Conservation (phyloP, 176 grass and related monocot genomes). For the Lolium multiflorum region DNA sequence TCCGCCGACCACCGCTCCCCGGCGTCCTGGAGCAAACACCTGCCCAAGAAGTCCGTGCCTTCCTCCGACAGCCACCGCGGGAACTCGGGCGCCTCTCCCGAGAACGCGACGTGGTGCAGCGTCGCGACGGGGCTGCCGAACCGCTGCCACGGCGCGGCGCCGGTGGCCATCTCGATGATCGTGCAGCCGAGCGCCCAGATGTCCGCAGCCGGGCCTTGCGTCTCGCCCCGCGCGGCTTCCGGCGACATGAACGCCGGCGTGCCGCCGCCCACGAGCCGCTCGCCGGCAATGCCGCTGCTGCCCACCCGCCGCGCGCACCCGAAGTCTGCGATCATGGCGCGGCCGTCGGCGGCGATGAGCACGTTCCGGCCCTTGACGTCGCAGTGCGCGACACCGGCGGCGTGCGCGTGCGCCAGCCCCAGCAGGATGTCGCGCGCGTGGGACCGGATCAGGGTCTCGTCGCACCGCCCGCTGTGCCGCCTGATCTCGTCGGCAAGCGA, state of each 20-base stretch:
- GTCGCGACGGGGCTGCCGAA: slow-evolving; percentile 36
- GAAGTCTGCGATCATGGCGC: slow-evolving; percentile 40
- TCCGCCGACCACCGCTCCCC: not conserved
- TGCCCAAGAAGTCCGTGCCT: slow-evolving; percentile 49
- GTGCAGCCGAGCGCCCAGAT: slow-evolving; percentile 65
- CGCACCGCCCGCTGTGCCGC: slow-evolving; percentile 38
- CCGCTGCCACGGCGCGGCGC: slow-evolving; percentile 46
- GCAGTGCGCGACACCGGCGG: too few relatives aligned
- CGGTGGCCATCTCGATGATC: slow-evolving; percentile 62
- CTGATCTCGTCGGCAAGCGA: slow-evolving; percentile 60
- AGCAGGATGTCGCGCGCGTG: slow-evolving; percentile 40
- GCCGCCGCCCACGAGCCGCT: not conserved
- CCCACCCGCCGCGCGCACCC: slow-evolving; percentile 43
- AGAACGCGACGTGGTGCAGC: slow-evolving; percentile 59
- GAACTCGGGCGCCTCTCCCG: slow-evolving; percentile 33
- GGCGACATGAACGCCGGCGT: slow-evolving; percentile 62
- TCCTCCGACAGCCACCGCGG: slow-evolving; percentile 39
- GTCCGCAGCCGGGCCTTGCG: slow-evolving; percentile 44
- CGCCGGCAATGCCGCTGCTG: not conserved
- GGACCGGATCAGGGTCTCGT: slow-evolving; percentile 33
- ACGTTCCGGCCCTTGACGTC: too few relatives aligned
- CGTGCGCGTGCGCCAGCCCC: slow-evolving; percentile 42
- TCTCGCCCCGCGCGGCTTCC: slow-evolving; percentile 57
- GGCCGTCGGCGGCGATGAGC: too few relatives aligned
- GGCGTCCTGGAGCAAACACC: slow-evolving; percentile 46